A percentile compares a stretch with the other conserved stretches of the same genome.
Conservation (phyloP, 768 basidiomycete species). For the Pulveroboletus sp. region DNA sequence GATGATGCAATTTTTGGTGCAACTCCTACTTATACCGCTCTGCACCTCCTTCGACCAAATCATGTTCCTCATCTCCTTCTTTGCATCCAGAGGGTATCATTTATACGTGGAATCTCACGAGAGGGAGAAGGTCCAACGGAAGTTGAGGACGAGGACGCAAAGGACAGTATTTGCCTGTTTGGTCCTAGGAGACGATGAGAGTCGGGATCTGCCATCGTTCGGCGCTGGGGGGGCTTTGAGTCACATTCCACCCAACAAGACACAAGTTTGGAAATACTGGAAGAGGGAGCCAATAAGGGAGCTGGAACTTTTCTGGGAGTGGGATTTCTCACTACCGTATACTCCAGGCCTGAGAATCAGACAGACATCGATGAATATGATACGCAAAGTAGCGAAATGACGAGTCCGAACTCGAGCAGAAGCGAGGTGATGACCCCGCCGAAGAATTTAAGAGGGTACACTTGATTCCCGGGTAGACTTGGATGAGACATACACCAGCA, state of each 20-base stretch:
- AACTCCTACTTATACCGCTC: conserved; percentile 30
- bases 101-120: conserved; percentile 31
- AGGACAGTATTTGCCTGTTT: conserved; percentile 28
- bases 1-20: conserved; percentile 26
- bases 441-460: background rate
- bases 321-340: conserved; percentile 2
- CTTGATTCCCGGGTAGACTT: background rate
- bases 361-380: conserved; percentile 8
- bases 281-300: conserved; percentile 20
- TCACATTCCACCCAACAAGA: conserved; percentile 26
- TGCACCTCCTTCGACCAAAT: conserved; percentile 32
- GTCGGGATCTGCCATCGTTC: background rate
- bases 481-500: conserved; percentile 1
- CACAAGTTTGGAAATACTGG: conserved; percentile 27
- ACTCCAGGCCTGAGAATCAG: conserved; percentile 1
- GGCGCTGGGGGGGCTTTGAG: conserved; percentile 6
- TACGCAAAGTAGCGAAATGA: conserved; percentile 10
- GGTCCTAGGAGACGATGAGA: conserved; percentile 9
- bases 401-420: background rate
- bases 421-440: no score
- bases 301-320: conserved; percentile 10
- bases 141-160: conserved; percentile 23
- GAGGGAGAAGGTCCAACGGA: conserved; percentile 14
- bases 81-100: conserved; percentile 32
- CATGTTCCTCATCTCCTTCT: conserved; percentile 24